phyloP scores from a whole-genome alignment of 2,329 filamentous ascomycete species.

The Monilinia laxa region DNA sequence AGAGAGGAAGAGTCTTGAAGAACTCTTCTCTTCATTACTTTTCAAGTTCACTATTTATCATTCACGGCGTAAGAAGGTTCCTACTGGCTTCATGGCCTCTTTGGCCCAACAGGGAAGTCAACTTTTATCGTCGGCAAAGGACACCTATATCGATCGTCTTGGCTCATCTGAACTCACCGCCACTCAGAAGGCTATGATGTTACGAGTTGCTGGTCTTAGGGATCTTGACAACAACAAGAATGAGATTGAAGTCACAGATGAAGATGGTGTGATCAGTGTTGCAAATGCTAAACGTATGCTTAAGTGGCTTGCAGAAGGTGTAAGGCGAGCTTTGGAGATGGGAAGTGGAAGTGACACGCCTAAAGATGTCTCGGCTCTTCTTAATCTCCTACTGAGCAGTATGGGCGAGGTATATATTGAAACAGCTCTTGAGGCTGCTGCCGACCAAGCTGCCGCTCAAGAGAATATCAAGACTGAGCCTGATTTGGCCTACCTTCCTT shows the following conservation, averaged over 20 bases:
- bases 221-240: constrained; percentile 75
- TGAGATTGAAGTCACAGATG: constrained; percentile 86
- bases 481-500: constrained; percentile 79
- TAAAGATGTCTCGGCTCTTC: constrained; percentile 84
- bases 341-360: constrained; percentile 84
- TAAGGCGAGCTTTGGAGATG: constrained; percentile 87
- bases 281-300: constrained; percentile 97
- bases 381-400: constrained; percentile 78
- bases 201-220: constrained; percentile 79
- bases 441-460: constrained; percentile 71
- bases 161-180: constrained; percentile 85
- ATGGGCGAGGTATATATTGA: constrained; percentile 83
- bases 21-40: constrained; percentile 83
- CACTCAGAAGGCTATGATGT: constrained; percentile 86
- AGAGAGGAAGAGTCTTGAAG: constrained; percentile 69
- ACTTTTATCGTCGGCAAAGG: constrained; percentile 80
- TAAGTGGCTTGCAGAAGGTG: constrained; percentile 93
- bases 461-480: constrained; percentile 82
- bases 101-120: constrained; percentile 88
- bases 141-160: constrained; percentile 85
- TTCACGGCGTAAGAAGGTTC: constrained; percentile 79
- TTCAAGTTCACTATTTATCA: constrained; percentile 99
- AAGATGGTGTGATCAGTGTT: constrained; percentile 80
- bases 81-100: constrained; percentile 89
- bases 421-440: constrained; percentile 65